These are phyloP conservation scores for Botrytis elliptica DNA, from an alignment of 2,329 filamentous ascomycete genomes.

Conservation along the genomic window DNA sequence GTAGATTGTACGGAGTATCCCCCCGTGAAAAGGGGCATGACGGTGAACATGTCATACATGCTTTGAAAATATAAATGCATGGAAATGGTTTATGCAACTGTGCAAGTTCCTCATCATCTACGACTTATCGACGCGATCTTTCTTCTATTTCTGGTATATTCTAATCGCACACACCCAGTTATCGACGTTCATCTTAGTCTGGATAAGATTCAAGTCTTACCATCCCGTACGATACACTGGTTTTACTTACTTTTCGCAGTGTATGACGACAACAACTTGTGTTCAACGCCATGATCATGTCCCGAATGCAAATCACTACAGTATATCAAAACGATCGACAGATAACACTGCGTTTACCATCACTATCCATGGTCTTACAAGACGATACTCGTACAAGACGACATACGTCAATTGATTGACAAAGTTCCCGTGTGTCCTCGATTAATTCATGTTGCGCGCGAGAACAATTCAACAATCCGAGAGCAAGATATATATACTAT, in stretches of 20 bases:
- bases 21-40: constrained; percentile 4
- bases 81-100: background rate
- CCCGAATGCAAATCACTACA: background rate
- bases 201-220: background rate
- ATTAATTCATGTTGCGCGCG: background rate
- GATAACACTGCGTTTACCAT: background rate
- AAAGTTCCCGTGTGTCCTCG: background rate
- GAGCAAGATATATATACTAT: background rate
- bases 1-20: background rate
- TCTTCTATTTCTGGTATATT: background rate
- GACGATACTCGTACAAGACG: too few relatives aligned
- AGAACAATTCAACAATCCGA: background rate
- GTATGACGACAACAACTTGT: background rate
- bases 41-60: background rate
- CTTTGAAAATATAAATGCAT: background rate
- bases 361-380: background rate
- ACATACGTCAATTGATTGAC: background rate
- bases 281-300: background rate
- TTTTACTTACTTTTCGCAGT: background rate
- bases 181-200: background rate
- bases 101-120: background rate
- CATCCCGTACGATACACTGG: background rate
- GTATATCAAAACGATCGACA: background rate
- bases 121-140: background rate
- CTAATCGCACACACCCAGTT: background rate